phyloP scores from a whole-genome alignment of 2,329 filamentous ascomycete genomes.

The Penicillium aurantiogriseum region DNA sequence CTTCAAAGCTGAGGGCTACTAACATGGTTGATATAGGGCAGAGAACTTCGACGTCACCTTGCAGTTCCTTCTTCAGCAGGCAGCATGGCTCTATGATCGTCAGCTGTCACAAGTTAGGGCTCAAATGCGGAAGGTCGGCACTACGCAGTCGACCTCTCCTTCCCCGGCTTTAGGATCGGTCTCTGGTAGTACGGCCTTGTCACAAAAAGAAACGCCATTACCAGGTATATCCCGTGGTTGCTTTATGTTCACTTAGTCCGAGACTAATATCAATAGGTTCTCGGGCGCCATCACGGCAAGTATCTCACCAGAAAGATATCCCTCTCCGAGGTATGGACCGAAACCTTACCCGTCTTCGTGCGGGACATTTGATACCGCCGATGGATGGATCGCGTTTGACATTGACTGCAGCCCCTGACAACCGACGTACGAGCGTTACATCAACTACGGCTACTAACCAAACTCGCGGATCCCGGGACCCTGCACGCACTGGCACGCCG shows the following conservation, averaged over 20 bases:
- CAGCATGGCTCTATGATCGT: slow-evolving; percentile 87
- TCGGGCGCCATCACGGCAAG: slow-evolving; percentile 40
- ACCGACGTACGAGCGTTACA: slow-evolving; percentile 32
- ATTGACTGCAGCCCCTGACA: slow-evolving; percentile 15
- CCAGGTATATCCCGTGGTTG: slow-evolving; percentile 26
- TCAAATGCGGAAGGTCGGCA: slow-evolving; percentile 71
- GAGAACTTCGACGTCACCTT: slow-evolving; percentile 78
- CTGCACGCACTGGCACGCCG: slow-evolving; percentile 27
- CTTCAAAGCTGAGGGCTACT: background rate
- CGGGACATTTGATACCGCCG: background rate
- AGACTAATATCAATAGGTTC: slow-evolving; percentile 30
- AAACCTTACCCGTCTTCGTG: background rate
- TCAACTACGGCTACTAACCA: slow-evolving; percentile 33
- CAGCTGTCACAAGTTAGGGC: slow-evolving; percentile 87
- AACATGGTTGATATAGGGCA: slow-evolving; percentile 51
- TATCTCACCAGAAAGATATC: slow-evolving; percentile 37
- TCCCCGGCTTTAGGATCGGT: slow-evolving; percentile 46
- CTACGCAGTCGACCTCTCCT: slow-evolving; percentile 41
- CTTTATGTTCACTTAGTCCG: background rate
- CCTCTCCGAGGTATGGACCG: slow-evolving; percentile 29
- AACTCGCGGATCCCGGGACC: slow-evolving; percentile 22
- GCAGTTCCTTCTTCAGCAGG: slow-evolving; percentile 86
- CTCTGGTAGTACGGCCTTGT: slow-evolving; percentile 41
- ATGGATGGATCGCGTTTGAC: slow-evolving; percentile 1
- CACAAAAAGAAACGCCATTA: slow-evolving; percentile 34